Base-by-base conservation (phyloP, 495 filamentous ascomycete species). In the Oidiodendron maius region DNA sequence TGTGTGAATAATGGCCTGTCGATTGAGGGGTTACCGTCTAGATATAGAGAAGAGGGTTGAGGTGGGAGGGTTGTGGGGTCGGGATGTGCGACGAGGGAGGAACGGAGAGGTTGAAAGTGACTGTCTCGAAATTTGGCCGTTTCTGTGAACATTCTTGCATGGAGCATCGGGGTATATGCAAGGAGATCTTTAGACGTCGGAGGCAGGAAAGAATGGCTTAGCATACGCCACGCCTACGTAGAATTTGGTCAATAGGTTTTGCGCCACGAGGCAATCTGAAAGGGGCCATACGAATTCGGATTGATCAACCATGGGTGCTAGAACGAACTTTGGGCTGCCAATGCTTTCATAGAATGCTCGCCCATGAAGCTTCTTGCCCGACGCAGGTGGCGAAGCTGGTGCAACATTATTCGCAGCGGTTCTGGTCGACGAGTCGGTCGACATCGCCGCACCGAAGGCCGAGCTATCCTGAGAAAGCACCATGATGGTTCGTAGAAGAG, bases 221-320 rank as follows among this genome's bases (percentile, higher is more conserved):
- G 82, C 75, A 95, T 83, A 53, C 93, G 87, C 93, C 93, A 96
- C 59, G 90, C 91, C 90, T 95, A 37, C 13, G 21, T 9, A 5
- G 5, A 5, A 26, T 3, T n/a, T 26, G 18, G 18, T 57, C 17
- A 44, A 40, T 35, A 17, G 40, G 18, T 13, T 2, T 44, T 46
- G 8, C 4, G 48, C 63, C 36, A 66, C 53, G 28, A 28, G 20
- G 39, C 2, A 40, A 48, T 24, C 15, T 24, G 1, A 34, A 35
- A 20, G 39, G 20, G 8, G 49, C 71, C 83, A 51, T 73, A 96
- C 91, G 70, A 96, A 95, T 71, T 98, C 94, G 3, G 89, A 95
- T 61, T 96, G 86, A 55, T 97, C 93, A 17, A 99, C 93, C 93
- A 99, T 99, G 25, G 93, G 93, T 26, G 93, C 93, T 22, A 99